Evolutionary conservation across 345 rosid genomes (phyloP), one percentile per base, ranked within the genome.

Genomic region (Rhodamnia argentea): DNA sequence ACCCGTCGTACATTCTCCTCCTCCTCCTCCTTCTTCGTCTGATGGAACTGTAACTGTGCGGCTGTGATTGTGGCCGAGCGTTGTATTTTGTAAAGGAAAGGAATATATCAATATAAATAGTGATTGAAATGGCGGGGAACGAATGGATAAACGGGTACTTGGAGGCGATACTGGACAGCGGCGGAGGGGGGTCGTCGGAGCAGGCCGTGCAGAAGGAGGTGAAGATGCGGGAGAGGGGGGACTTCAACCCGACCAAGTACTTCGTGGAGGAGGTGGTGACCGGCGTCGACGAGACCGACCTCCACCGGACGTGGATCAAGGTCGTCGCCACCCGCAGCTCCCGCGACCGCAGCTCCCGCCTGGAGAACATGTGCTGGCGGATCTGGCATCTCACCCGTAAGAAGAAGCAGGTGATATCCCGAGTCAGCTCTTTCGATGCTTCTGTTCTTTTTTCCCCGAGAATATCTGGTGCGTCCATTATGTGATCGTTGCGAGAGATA

Each of bases 291-390:
- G 99, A 97, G 88, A 92, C 96, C 58, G 99, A 97, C 89, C 89
- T 97, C 50, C 93, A 97, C 42, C 89, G 98, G 75, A 96, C 99
- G 40, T 97, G 99, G 99, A 88, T 97, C 83, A 97, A 97, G 93
- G 99, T 96, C 10, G 98, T 95, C 9, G 99, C 99, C 83, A 97
- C 99, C 57, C 95, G 99, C 53, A 96, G 94, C 88, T 92, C 95
- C 29, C 95, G 99, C 70, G 99, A 97, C 88, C 96, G 99, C 23
- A 95, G 96, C 93, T 94, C 97, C 70, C 89, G 99, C 62, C 95
- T 97, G 62, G 99, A 97, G 95, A 97, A 97, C 87, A 97, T 97
- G 99, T 97, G 99, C 84, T 97, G 99, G 99, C 95, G 99, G 82
- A 97, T 97, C 53, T 97, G 99, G 99, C 99, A 97, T 74, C 98